Base-by-base conservation (phyloP, 192 early-diverging fungal genomes). In the Chytriomyces sp. region DNA sequence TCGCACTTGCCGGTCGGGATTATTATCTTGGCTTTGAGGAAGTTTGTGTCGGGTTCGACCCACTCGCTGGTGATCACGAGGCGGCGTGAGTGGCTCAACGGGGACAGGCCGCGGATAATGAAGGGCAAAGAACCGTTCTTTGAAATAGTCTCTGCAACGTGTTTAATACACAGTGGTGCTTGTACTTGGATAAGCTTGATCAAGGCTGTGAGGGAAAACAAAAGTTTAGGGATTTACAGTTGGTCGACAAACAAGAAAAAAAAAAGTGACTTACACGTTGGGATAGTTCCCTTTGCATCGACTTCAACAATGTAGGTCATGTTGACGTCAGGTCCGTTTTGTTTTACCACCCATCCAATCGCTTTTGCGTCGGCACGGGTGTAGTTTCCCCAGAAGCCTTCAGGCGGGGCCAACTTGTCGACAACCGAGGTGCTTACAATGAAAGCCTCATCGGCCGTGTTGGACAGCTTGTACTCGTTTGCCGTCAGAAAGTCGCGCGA, bases 291-390 rank as follows among this genome's bases (percentile, higher is more conserved):
- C 45, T 72, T 72, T 13, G 59, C 69, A 43, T 72, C 69, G 23
- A 72, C 53, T 60, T 72, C 69, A 9, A 72, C 69, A 60, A 72
- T 72, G 53, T 72, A 72, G 20, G 69, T 72, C 26, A 60, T 53
- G 16, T 13, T n/a, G 20, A 72, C 69, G 35, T 72, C 53, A 8
- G 10, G n/a, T 16, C 53, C 53, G 8, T 59, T 23, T 59, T 72
- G 69, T 28, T 53, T 16, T 50, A 72, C 9, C 16, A 72, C 13
- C 69, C 69, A 72, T 9, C 50, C 69, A 16, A 72, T 26, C 24
- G 69, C 69, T 26, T 72, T 72, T 43, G 69, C 69, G n/a, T 72
- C 69, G 10, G 45, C 69, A 43, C 69, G 69, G 8, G 59, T 35
- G 53, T 59, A 72, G 53, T 20, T 20, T n/a, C 53, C 53, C 53